phyloP scores from a whole-genome alignment of 164 flowering plant genomes.

The Buxus sempervirens region DNA sequence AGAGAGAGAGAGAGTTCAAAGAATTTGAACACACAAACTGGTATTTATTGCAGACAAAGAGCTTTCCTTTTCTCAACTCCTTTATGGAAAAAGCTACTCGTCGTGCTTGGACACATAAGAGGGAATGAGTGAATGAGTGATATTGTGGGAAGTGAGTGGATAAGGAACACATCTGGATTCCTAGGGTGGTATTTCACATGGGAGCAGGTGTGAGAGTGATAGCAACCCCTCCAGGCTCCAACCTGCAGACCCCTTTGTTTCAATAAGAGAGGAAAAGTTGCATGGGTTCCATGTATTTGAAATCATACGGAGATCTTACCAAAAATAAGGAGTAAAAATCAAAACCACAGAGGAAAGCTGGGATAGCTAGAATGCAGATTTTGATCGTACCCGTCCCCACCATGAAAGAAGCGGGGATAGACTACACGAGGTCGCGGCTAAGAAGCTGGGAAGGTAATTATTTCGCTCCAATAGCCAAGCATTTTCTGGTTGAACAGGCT shows the following conservation, averaged over 20 bases:
- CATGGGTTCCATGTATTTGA: constrained; percentile 16
- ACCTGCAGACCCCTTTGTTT: constrained; percentile 19
- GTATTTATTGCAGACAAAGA: no score
- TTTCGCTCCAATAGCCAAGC: neutral
- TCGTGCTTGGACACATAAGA: no score
- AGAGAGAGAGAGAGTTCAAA: no score
- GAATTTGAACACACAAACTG: no score
- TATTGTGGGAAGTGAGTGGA: constrained; percentile 27
- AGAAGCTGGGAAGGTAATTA: constrained; percentile 18
- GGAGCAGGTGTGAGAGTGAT: constrained; percentile 24
- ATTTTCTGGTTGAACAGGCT: neutral
- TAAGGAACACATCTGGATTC: constrained; percentile 7
- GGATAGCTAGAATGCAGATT: no score
- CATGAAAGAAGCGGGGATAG: neutral
- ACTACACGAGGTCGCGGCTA: constrained; percentile 3
- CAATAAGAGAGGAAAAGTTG: neutral
- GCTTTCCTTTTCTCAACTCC: no score
- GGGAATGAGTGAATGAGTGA: neutral
- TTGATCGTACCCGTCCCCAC: no score
- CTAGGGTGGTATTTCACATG: constrained; percentile 38
- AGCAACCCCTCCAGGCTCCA: constrained; percentile 8
- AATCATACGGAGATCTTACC: no score
- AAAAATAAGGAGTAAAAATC: no score
- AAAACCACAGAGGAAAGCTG: no score
- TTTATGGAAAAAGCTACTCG: no score